Conservation (phyloP, 1,284 basidiomycete genomes). For the Macrocystidia cucumis region DNA sequence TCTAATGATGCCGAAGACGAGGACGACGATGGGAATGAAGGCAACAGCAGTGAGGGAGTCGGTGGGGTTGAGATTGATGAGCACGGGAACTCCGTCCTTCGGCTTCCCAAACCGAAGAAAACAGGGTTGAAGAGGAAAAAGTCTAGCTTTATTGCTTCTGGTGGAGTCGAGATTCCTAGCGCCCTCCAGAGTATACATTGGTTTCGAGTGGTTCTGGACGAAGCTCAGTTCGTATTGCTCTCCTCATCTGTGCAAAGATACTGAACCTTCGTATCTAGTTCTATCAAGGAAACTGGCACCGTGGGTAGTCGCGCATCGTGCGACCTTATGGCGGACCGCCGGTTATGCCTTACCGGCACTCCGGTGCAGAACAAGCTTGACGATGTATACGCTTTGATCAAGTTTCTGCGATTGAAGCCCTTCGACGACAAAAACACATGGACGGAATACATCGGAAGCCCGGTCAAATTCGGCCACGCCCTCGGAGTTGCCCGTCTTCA, state of each 20-base stretch:
- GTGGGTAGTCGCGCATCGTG: slow-evolving; percentile 94
- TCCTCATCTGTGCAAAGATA: slow-evolving; percentile 1
- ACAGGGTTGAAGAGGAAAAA: slow-evolving; percentile 63
- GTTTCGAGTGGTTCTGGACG: slow-evolving; percentile 97
- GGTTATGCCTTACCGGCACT: slow-evolving; percentile 93
- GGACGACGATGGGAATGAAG: slow-evolving; percentile 69
- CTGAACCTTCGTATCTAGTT: slow-evolving; percentile 40
- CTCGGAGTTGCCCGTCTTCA: slow-evolving; percentile 91
- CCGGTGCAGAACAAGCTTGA: slow-evolving; percentile 99
- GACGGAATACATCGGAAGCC: slow-evolving; percentile 89
- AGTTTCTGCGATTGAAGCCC: slow-evolving; percentile 89
- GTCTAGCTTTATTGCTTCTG: slow-evolving; percentile 33
- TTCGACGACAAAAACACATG: slow-evolving; percentile 91
- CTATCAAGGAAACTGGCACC: slow-evolving; percentile 93
- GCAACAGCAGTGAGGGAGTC: slow-evolving; percentile 58
- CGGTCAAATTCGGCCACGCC: slow-evolving; percentile 89
- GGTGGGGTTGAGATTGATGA: slow-evolving; percentile 63
- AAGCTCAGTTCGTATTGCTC: slow-evolving; percentile 79
- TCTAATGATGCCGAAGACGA: slow-evolving; percentile 38
- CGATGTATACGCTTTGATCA: slow-evolving; percentile 94
- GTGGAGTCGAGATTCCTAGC: slow-evolving; percentile 59
- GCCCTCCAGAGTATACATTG: slow-evolving; percentile 95
- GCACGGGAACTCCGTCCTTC: slow-evolving; percentile 53
- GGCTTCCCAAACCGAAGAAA: slow-evolving; percentile 51
- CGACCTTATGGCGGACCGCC: slow-evolving; percentile 88